Percentiles rank a stretch among this genome's conserved stretches.
Conservation (phyloP, 2,329 filamentous ascomycete genomes). For the Cladosporium oxysporum region DNA sequence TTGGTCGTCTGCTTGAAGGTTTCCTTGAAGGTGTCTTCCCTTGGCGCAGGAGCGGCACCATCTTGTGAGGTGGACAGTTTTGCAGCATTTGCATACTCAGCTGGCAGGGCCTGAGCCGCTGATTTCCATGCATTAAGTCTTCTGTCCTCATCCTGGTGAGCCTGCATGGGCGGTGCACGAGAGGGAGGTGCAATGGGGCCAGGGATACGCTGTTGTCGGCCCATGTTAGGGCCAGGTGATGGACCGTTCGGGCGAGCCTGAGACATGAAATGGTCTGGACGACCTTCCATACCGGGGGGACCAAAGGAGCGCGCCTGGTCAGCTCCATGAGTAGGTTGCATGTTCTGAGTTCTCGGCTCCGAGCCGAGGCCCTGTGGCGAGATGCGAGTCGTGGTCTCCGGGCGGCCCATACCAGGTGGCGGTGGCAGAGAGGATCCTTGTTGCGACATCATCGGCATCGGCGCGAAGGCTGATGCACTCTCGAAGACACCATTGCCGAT, state of each 20-base stretch:
- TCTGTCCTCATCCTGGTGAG: slow-evolving; percentile 17
- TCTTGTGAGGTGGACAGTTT: neutral
- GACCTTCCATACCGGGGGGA: slow-evolving; percentile 25
- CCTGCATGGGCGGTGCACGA: slow-evolving; percentile 30
- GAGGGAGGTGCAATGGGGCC: slow-evolving; percentile 40
- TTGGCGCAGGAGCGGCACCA: neutral
- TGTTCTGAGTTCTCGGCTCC: slow-evolving; percentile 30
- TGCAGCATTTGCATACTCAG: slow-evolving; percentile 29
- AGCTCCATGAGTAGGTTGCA: slow-evolving; percentile 28
- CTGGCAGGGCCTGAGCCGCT: slow-evolving; percentile 28
- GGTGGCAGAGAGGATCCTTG: slow-evolving; percentile 30
- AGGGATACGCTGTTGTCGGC: slow-evolving; percentile 35
- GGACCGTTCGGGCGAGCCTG: slow-evolving; percentile 33
- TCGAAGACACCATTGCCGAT: slow-evolving; percentile 79
- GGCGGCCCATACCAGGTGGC: slow-evolving; percentile 37
- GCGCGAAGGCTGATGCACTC: slow-evolving; percentile 32
- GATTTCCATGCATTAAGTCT: slow-evolving; percentile 33
- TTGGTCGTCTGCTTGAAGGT: slow-evolving; percentile 39
- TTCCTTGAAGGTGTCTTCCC: slow-evolving; percentile 31
- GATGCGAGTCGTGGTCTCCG: slow-evolving; percentile 34
- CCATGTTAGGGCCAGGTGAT: slow-evolving; percentile 34
- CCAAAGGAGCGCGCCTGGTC: slow-evolving; percentile 20
- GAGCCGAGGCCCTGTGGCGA: slow-evolving; percentile 34
- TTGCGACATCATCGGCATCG: slow-evolving; percentile 29
- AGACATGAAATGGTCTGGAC: slow-evolving; percentile 30